phyloP scores from a whole-genome alignment of 305 asterid genomes.

The Striga hermonthica region DNA sequence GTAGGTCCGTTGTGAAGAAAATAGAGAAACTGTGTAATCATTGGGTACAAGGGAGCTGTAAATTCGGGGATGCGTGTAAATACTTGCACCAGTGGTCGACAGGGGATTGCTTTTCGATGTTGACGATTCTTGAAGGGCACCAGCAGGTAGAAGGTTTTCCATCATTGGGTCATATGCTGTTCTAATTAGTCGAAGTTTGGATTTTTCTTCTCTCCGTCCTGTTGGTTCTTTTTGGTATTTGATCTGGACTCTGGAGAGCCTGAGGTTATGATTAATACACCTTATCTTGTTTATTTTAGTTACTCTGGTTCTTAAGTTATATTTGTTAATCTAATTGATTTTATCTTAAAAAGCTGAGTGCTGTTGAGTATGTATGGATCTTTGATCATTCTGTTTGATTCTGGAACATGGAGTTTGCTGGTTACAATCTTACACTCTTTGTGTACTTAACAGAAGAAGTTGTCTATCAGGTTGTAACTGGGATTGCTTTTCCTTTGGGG shows the following conservation, averaged over 20 bases:
- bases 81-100: constrained; percentile 87
- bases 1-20: constrained; percentile 43
- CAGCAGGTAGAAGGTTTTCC: constrained; percentile 48
- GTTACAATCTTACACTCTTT: constrained; percentile 7
- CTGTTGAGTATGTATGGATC: constrained; percentile 13
- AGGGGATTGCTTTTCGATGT: constrained; percentile 63
- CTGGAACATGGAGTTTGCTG: constrained; percentile 10
- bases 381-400: constrained; percentile 20
- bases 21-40: constrained; percentile 57
- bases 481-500: constrained; percentile 80
- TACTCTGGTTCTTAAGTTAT: not conserved
- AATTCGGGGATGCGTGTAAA: constrained; percentile 70
- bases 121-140: constrained; percentile 85
- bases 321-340: constrained; percentile 20
- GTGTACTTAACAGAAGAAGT: constrained; percentile 25
- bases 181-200: no score
- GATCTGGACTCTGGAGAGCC: constrained; percentile 1
- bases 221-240: not conserved
- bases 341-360: constrained; percentile 20
- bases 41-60: constrained; percentile 80
- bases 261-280: constrained; percentile 16
- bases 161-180: no score
- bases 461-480: constrained; percentile 72
- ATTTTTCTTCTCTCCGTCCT: no score
- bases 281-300: constrained; percentile 21